Evolutionary conservation across 495 filamentous ascomycete genomes (phyloP).

Genomic region (Penicillium subrubescens): DNA sequence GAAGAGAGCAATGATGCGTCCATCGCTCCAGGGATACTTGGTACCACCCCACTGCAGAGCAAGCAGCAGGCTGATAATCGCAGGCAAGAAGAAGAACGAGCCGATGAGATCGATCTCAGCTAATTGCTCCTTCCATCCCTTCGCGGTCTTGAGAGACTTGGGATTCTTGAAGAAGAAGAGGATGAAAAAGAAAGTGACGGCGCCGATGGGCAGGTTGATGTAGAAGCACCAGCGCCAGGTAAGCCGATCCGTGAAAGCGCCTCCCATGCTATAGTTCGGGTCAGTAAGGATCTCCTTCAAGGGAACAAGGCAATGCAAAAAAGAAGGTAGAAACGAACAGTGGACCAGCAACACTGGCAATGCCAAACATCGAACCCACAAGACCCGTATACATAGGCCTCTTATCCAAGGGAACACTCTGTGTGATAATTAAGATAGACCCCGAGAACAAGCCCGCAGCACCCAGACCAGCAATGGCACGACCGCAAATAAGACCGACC

Average conservation of each 20-base stretch:
- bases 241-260: constrained; percentile 63
- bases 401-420: constrained; percentile 70
- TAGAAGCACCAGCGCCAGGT: constrained; percentile 67
- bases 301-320: not conserved
- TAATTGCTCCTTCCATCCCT: constrained; percentile 44
- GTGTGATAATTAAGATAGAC: constrained; percentile 75
- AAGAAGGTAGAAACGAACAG: constrained; percentile 38
- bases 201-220: constrained; percentile 71
- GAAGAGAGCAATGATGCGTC: constrained; percentile 70
- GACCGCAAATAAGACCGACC: constrained; percentile 75
- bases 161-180: constrained; percentile 62
- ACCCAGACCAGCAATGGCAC: constrained; percentile 84
- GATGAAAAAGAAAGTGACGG: constrained; percentile 61
- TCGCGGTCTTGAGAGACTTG: constrained; percentile 40
- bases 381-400: constrained; percentile 74
- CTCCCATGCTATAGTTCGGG: constrained; percentile 35
- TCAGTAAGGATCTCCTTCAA: not conserved
- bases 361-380: constrained; percentile 78
- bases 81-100: constrained; percentile 68
- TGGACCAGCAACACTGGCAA: constrained; percentile 76
- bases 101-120: constrained; percentile 69
- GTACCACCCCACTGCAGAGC: constrained; percentile 87
- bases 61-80: constrained; percentile 70
- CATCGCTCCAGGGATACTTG: constrained; percentile 65
- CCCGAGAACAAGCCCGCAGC: constrained; percentile 83